A percentile compares a stretch with the other conserved stretches of the same genome.
Conservation (phyloP, 306 rosid genomes). For the Senna tora region DNA sequence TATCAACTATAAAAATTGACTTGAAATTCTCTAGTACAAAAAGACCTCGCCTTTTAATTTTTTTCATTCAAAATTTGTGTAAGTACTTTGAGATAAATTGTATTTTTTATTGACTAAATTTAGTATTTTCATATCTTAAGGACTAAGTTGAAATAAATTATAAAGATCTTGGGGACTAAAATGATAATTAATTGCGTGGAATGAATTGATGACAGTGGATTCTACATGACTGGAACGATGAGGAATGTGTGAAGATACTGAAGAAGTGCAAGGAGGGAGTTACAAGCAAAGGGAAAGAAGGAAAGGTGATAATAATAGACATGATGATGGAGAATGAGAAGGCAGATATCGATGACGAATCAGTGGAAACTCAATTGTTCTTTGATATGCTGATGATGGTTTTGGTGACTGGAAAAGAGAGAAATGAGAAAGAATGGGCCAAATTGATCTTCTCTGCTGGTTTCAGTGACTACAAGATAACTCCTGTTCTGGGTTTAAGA, state of each 20-base stretch:
- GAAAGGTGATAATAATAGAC: conserved; percentile 56
- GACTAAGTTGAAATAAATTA: no score
- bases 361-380: conserved; percentile 37
- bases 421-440: conserved; percentile 48
- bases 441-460: conserved; percentile 33
- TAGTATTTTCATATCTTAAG: no score
- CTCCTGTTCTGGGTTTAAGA: conserved; percentile 31
- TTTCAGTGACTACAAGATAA: conserved; percentile 35
- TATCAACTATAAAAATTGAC: no score
- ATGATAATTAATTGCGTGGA: no score
- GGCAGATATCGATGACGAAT: conserved; percentile 19
- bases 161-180: no score
- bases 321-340: conserved; percentile 39
- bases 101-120: no score
- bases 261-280: conserved; percentile 51
- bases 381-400: conserved; percentile 43
- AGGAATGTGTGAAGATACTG: conserved; percentile 48
- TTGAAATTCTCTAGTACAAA: no score
- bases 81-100: no score
- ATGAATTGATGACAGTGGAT: conserved; percentile 34
- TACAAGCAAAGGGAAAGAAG: conserved; percentile 15
- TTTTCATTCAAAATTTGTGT: no score
- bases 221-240: conserved; percentile 58
- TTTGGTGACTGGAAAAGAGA: conserved; percentile 30
- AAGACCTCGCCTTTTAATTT: no score